phyloP scores from a whole-genome alignment of 257 asterid genomes.

The Buddleja alternifolia region DNA sequence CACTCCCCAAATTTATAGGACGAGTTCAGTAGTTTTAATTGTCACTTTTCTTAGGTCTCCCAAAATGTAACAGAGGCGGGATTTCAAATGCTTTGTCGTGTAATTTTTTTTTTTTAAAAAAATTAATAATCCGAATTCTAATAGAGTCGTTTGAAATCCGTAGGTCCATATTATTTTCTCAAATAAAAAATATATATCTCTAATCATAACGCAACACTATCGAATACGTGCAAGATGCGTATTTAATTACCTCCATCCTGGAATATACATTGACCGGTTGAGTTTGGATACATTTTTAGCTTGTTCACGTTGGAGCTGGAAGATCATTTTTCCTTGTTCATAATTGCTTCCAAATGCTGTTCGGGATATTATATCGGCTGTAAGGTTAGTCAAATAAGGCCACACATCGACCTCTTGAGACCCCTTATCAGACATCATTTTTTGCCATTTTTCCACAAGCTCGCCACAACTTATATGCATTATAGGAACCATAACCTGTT shows the following conservation, averaged over 20 bases:
- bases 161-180: no score
- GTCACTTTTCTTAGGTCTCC: no score
- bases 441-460: slow-evolving; percentile 42
- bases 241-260: slow-evolving; percentile 55
- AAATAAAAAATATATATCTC: no score
- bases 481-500: slow-evolving; percentile 44
- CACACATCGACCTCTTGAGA: slow-evolving; percentile 41
- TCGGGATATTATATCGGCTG: slow-evolving; percentile 44
- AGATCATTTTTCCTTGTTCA: slow-evolving; percentile 35
- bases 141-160: no score
- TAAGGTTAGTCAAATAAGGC: slow-evolving; percentile 33
- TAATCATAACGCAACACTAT: no score
- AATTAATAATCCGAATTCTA: no score
- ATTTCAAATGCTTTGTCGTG: no score
- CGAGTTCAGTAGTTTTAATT: no score
- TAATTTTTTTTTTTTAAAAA: no score
- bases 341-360: slow-evolving; percentile 46
- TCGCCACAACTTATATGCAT: slow-evolving; percentile 44
- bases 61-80: no score
- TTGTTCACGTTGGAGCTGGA: slow-evolving; percentile 42
- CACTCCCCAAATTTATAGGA: no score
- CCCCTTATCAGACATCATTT: not conserved
- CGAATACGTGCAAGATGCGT: no score
- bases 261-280: slow-evolving; percentile 36
- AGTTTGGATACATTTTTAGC: slow-evolving; percentile 34